Conservation (phyloP, 805 yeast genomes). For the Phaffomyces thermotolerans region DNA sequence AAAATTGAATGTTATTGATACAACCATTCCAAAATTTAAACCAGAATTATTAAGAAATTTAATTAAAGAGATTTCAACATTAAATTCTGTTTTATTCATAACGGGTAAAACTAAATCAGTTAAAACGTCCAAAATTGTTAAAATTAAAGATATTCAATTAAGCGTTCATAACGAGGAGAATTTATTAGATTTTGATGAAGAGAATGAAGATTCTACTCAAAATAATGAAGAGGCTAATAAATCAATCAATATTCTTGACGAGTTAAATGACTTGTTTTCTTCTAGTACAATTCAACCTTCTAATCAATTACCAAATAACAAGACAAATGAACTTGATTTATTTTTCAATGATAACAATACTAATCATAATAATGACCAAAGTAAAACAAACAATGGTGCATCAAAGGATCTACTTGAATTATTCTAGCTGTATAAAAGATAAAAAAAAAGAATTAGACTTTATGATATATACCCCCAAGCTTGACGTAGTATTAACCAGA, state of each 20-base stretch:
- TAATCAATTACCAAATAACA: not conserved
- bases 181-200: constrained; percentile 79
- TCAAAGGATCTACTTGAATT: constrained; percentile 19
- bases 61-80: constrained; percentile 68
- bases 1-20: constrained; percentile 61
- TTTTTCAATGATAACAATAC: constrained; percentile 2
- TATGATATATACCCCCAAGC: too few species aligned
- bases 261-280: constrained; percentile 63
- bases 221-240: constrained; percentile 14
- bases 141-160: constrained; percentile 70
- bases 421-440: constrained; percentile 4
- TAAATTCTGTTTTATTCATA: constrained; percentile 84
- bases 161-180: constrained; percentile 81
- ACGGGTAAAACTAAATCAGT: constrained; percentile 46
- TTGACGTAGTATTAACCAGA: too few species aligned
- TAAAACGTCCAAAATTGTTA: constrained; percentile 37
- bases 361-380: not conserved
- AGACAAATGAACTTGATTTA: constrained; percentile 1
- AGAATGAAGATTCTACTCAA: constrained; percentile 16
- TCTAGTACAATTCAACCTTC: constrained; percentile 31
- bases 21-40: constrained; percentile 67
- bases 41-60: constrained; percentile 62
- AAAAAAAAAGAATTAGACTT: not conserved
- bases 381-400: constrained; percentile 1
- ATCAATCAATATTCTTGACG: constrained; percentile 49